A percentile compares a stretch with the other conserved stretches of the same genome.
phyloP scores from a whole-genome alignment of 2,329 filamentous ascomycete species.

The Cordyceps cateniannulata region DNA sequence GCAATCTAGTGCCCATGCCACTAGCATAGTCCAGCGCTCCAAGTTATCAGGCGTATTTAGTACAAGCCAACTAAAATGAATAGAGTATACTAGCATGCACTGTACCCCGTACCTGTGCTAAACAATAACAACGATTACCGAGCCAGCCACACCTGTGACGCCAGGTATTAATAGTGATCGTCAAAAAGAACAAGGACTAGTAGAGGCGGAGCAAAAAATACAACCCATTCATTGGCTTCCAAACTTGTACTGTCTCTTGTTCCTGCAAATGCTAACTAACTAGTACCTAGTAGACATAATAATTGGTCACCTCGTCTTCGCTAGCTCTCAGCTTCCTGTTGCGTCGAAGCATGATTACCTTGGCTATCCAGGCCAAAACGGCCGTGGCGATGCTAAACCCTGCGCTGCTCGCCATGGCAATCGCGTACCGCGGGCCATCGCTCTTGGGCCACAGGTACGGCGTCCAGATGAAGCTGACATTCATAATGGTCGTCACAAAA shows the following conservation, averaged over 20 bases:
- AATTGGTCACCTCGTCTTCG: constrained; percentile 20
- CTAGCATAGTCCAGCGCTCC: not conserved
- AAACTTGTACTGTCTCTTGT: no score
- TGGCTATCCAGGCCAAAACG: constrained; percentile 30
- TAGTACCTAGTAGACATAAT: constrained; percentile 20
- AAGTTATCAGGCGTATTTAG: no score
- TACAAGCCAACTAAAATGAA: no score
- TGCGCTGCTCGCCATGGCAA: constrained; percentile 25
- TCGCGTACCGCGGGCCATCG: constrained; percentile 33
- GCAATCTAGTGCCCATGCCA: not conserved
- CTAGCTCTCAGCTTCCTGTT: constrained; percentile 26
- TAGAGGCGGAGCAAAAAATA: no score
- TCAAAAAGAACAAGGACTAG: no score
- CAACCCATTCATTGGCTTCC: no score
- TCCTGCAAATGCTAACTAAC: not conserved
- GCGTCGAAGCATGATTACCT: constrained; percentile 27
- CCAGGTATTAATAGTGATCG: no score
- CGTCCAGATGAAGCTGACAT: constrained; percentile 32
- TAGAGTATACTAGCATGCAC: no score
- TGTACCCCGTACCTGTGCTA: no score
- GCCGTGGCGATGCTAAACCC: constrained; percentile 22
- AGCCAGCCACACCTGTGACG: no score
- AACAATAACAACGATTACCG: no score
- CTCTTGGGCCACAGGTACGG: constrained; percentile 34
- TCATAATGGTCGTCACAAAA: constrained; percentile 22